Evolutionary conservation across 148 eudicot genomes (phyloP), one percentile per base, ranked within the genome.

Genomic region (Persicaria maculosa): DNA sequence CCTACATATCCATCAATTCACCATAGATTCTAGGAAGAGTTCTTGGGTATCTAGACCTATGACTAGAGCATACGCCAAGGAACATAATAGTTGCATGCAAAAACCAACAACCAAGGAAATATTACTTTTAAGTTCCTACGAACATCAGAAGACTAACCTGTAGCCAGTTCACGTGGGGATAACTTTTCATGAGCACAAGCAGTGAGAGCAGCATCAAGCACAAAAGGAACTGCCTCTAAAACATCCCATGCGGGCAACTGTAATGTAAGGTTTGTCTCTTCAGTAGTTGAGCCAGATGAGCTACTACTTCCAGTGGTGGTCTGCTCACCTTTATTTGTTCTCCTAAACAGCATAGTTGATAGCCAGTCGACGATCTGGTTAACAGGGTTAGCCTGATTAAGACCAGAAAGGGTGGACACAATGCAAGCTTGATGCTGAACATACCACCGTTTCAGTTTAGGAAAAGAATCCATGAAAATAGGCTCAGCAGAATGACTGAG

Each of bases 221-320:
- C 99, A 74, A 90, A 92, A 20, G 99, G 99, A 80, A 92, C 88
- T 80, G 97, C 99, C 80, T 95, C 99, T 58, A 95, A 72, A 80
- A 95, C 83, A 80, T 95, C 99, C 99, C 99, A 95, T 6, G 96
- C 96, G 72, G 99, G 99, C 65, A 95, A 58, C 68, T 86, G 89
- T 71, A 91, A 88, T 52, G 85, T 86, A 65, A 82, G 84, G 76
- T 83, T 77, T 64, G 78, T 79, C 74, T 95, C 99, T 73, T 92
- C 99, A 25, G 77, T 58, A 15, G 83, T 84, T 75, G 89, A 81
- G 22, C 84, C 86, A 64, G 93, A 88, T 43, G 98, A 92, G 74
- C 71, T 91, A 80, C 92, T 95, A 79, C 94, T 90, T 69, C 96
- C 92, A 77, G 97, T 88, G 79, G 83, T 76, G 67, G 94, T 46